Conservation (phyloP, 73 alveolate genomes). For the Paramecium bursaria region DNA sequence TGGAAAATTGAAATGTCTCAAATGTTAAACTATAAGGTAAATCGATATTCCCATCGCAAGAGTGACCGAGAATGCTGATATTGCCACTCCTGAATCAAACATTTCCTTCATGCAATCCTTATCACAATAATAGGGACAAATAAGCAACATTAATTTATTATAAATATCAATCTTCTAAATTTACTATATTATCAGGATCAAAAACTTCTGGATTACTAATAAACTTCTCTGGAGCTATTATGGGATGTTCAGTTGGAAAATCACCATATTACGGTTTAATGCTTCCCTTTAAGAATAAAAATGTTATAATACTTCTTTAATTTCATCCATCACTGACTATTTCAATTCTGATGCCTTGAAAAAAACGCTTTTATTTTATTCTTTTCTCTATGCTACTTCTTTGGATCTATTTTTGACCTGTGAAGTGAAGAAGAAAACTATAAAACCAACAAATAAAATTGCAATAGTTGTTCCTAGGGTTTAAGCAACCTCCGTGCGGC, state of each 20-base stretch:
- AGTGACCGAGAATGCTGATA: background rate
- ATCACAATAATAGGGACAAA: constrained; percentile 49
- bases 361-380: background rate
- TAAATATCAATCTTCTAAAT: background rate
- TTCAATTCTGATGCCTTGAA: background rate
- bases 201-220: background rate
- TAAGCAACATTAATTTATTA: constrained; percentile 39
- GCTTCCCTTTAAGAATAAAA: background rate
- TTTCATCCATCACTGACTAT: background rate
- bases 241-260: background rate
- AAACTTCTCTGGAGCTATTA: background rate
- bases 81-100: background rate
- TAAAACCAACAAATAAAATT: background rate
- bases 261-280: background rate
- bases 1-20: constrained; percentile 32
- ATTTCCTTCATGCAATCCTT: constrained; percentile 3
- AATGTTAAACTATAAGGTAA: constrained; percentile 14
- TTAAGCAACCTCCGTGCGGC: background rate
- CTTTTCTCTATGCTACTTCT: background rate
- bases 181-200: background rate
- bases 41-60: constrained; percentile 22
- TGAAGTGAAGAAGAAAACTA: background rate
- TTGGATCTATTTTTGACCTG: constrained; percentile 19
- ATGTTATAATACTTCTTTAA: background rate
- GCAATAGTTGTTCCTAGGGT: background rate